Conservation (phyloP, 768 basidiomycete genomes). For the Auriscalpium microsporum region DNA sequence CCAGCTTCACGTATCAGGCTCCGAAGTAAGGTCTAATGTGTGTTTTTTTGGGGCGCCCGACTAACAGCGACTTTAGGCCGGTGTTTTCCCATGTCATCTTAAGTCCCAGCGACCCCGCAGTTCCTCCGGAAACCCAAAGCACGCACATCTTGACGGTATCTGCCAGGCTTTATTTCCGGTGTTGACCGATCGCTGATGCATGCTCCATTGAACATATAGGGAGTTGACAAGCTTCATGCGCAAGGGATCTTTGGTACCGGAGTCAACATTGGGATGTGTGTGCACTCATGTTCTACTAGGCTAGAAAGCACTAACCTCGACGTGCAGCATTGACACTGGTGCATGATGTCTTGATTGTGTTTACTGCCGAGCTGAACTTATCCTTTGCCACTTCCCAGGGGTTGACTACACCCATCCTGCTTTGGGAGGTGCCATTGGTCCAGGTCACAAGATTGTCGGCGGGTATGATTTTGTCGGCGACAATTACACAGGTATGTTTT, state of each 20-base stretch:
- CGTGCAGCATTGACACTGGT: constrained; percentile 37
- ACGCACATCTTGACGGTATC: constrained; percentile 48
- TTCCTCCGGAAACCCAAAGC: constrained; percentile 39
- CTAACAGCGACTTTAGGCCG: constrained; percentile 27
- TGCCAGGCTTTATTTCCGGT: not conserved
- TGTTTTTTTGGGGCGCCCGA: not conserved
- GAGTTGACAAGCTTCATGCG: constrained; percentile 59
- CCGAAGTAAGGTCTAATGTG: constrained; percentile 31
- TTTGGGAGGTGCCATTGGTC: constrained; percentile 47
- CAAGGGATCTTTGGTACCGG: constrained; percentile 54
- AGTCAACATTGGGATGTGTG: constrained; percentile 59
- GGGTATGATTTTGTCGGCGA: constrained; percentile 56
- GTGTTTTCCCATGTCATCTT: constrained; percentile 34
- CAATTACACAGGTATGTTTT: constrained; percentile 34
- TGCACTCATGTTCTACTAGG: not conserved
- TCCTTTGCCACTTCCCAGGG: constrained; percentile 24
- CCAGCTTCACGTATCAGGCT: constrained; percentile 34
- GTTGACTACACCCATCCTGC: constrained; percentile 49
- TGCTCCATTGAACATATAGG: constrained; percentile 25
- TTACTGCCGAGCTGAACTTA: not conserved
- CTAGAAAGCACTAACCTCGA: not conserved
- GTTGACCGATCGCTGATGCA: not conserved
- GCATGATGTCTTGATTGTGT: not conserved
- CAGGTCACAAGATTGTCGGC: constrained; percentile 43
- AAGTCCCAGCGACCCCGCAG: constrained; percentile 31